Conservation (phyloP, 2,329 filamentous ascomycete species). For the Tolypocladium ovalisporum region DNA sequence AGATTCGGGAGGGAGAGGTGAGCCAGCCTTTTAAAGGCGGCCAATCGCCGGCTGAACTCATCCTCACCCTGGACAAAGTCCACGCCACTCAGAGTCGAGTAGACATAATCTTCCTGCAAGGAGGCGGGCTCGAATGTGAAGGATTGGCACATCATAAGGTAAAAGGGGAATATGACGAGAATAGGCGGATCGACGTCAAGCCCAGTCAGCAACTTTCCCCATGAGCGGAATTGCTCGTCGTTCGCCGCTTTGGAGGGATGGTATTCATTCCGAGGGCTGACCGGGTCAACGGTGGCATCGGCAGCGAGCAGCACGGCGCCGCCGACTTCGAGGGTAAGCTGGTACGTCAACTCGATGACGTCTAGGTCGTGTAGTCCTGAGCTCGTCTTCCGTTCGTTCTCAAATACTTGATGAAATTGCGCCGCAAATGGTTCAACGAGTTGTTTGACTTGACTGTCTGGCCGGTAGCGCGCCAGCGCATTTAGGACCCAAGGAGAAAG, state of each 20-base stretch:
- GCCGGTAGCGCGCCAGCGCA: neutral
- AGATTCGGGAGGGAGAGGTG: conserved; percentile 1
- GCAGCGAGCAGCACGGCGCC: conserved; percentile 1
- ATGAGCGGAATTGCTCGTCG: conserved; percentile 2
- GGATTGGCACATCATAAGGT: conserved; percentile 7
- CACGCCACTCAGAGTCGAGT: conserved; percentile 3
- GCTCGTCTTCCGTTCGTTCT: neutral
- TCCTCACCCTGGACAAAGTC: conserved; percentile 4
- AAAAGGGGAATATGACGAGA: conserved; percentile 5
- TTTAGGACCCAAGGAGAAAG: neutral
- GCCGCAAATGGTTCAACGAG: neutral
- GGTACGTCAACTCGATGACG: conserved; percentile 1
- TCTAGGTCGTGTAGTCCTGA: conserved; percentile 2
- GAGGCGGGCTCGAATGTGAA: conserved; percentile 2
- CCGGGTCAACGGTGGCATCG: neutral
- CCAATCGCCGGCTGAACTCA: conserved; percentile 1
- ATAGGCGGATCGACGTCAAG: conserved; percentile 6
- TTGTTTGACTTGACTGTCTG: neutral
- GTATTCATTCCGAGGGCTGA: neutral
- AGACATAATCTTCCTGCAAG: conserved; percentile 4
- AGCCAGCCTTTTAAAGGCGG: conserved; percentile 1
- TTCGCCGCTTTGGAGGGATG: conserved; percentile 1
- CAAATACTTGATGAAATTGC: neutral
- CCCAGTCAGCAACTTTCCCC: conserved; percentile 5
- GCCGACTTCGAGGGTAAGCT: conserved; percentile 2